Base-by-base conservation (phyloP, 2,329 filamentous ascomycete genomes). In the Aspergillus pseudoterreus region DNA sequence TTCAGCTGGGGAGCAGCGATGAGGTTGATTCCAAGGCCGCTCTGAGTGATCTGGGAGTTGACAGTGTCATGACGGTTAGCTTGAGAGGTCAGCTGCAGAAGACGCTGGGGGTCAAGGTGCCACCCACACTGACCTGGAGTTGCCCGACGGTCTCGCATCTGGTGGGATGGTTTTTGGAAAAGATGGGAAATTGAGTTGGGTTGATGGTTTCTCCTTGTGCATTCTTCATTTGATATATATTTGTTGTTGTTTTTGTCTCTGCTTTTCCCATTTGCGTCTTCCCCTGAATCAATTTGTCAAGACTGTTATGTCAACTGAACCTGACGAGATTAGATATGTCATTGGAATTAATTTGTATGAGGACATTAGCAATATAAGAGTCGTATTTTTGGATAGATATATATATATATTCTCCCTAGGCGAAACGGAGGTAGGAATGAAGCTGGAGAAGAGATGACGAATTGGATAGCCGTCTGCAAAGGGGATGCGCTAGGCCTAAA, bases 51-150 rank as follows among this genome's bases (percentile, higher is more conserved):
- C 43, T 75, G 27, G 72, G 73, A 1, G 59, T 75, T 2, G 73
- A 75, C 49, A 69, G 64, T 4, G 71, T 75, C 10, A 72, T 75
- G 71, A 73, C 64, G 1, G 64, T 72, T 15, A 57, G 57, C 5
- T 53, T 75, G 47, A 59, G 72, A 19, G 57, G 60, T 39, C 61
- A 70, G 54, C 54, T 75, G 33, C 69, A 72, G 58, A 63, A 59
- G 33, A 55, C 55, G 4, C 54, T 74, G 24, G 59, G 62, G 12
- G 50, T 74, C 6, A 70, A 66, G 44, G 64, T 74, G 15, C 70
- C 71, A 15, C 71, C 69, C 6, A 75, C 71, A 4, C 55, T 76
- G 47, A 67, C 64, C 1, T 76, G 74, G 73, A 71, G 61, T 45
- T 62, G 68, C 53, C 73, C 72, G 2, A 75, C 74, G n/a, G 65